Conservation (phyloP, 2,329 filamentous ascomycete species). For the Cryoendolithus antarcticus region DNA sequence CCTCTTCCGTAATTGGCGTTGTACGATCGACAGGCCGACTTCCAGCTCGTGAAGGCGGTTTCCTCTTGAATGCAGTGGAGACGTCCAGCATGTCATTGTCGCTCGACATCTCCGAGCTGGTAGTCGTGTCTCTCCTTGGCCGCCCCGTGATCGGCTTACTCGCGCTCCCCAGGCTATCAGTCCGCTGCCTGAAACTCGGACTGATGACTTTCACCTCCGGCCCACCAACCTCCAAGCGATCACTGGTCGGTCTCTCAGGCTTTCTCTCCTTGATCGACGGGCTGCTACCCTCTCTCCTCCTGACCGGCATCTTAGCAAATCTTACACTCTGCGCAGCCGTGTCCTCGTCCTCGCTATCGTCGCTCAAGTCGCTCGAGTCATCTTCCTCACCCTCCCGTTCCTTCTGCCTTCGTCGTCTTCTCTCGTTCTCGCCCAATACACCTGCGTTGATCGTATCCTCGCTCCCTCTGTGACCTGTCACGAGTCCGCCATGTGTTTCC, state of each 20-base stretch:
- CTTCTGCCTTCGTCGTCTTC: conserved; percentile 53
- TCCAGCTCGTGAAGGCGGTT: conserved; percentile 35
- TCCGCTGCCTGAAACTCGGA: conserved; percentile 41
- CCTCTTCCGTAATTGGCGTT: conserved; percentile 39
- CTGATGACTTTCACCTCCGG: conserved; percentile 33
- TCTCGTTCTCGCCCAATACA: conserved; percentile 31
- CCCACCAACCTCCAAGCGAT: conserved; percentile 7
- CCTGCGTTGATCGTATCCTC: conserved; percentile 58
- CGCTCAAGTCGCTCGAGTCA: conserved; percentile 76
- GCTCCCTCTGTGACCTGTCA: conserved; percentile 51
- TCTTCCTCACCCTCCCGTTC: conserved; percentile 76
- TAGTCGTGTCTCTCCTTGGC: conserved; percentile 61
- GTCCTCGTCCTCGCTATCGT: conserved; percentile 54
- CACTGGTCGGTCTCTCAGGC: too few relatives aligned
- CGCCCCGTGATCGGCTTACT: conserved; percentile 40
- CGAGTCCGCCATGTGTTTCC: conserved; percentile 62
- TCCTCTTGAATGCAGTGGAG: conserved; percentile 47
- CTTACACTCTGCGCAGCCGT: conserved; percentile 81
- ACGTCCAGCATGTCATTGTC: conserved; percentile 62
- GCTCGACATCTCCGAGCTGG: conserved; percentile 71
- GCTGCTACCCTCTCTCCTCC: conserved; percentile 56
- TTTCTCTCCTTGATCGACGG: conserved; percentile 44
- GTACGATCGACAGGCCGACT: too few relatives aligned
- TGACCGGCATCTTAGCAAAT: conserved; percentile 89
- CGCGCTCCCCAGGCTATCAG: conserved; percentile 63